A percentile compares a stretch with the other conserved stretches of the same genome.
Evolutionary conservation across 768 basidiomycete genomes (phyloP).

Genomic region (Gloeopeniophorella convolvens): DNA sequence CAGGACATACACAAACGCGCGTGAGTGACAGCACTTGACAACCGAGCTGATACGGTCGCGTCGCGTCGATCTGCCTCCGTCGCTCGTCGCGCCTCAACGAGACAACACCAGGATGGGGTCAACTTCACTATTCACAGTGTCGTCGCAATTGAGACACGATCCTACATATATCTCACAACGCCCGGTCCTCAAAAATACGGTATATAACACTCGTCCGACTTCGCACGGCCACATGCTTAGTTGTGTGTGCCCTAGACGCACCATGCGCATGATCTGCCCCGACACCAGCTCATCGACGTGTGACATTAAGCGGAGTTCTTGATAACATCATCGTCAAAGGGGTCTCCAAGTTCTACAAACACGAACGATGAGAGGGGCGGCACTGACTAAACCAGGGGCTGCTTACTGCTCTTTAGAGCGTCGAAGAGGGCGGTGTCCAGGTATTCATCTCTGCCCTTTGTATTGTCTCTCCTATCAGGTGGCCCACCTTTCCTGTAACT

Average conservation of each 20-base stretch:
- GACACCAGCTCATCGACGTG: background rate
- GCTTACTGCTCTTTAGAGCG: conserved; percentile 13
- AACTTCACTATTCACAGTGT: too few relatives aligned
- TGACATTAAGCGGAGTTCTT: conserved; percentile 20
- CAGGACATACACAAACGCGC: background rate
- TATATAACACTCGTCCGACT: too few relatives aligned
- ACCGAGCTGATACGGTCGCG: conserved; percentile 23
- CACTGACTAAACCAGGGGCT: background rate
- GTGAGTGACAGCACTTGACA: background rate
- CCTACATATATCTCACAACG: too few relatives aligned
- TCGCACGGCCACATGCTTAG: too few relatives aligned
- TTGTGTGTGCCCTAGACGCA: too few relatives aligned
- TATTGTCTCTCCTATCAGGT: conserved; percentile 10
- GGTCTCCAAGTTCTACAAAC: conserved; percentile 27
- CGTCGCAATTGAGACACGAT: too few relatives aligned
- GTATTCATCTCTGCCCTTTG: conserved; percentile 15
- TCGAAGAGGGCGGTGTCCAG: conserved; percentile 16
- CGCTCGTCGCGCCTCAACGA: too few relatives aligned
- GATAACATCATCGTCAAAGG: conserved; percentile 25
- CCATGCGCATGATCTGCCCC: too few relatives aligned
- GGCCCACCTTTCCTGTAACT: conserved; percentile 11
- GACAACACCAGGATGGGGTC: too few relatives aligned
- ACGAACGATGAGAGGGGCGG: background rate
- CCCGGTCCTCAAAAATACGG: too few relatives aligned
- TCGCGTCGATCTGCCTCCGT: too few relatives aligned